These are phyloP conservation scores for Globisporangium camurandrum DNA, from an alignment of 352 stramenopile genomes.

Conservation along the genomic window DNA sequence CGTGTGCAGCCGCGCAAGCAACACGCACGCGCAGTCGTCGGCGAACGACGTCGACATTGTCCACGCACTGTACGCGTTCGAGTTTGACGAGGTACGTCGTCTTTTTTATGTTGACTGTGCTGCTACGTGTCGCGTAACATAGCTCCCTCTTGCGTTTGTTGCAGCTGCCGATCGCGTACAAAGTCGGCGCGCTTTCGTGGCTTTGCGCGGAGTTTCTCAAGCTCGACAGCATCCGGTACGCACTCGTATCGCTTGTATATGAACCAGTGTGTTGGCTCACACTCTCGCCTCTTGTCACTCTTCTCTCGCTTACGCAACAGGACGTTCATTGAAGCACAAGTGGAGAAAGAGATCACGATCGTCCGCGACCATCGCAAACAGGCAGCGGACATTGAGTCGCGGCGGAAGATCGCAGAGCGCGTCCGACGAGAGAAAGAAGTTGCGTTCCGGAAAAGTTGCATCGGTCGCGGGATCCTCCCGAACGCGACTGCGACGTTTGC, in stretches of 20 bases:
- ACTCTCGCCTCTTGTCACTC: not conserved
- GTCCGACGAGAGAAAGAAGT: slow-evolving; percentile 48
- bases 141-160: not conserved
- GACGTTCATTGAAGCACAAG: slow-evolving; percentile 43
- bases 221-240: slow-evolving; percentile 36
- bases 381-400: slow-evolving; percentile 41
- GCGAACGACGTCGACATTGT: slow-evolving; percentile 49
- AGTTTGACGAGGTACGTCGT: slow-evolving; percentile 50
- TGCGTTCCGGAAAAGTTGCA: slow-evolving; percentile 49
- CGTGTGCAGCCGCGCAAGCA: slow-evolving; percentile 15
- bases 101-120: no score
- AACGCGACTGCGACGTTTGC: slow-evolving; percentile 65
- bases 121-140: not conserved
- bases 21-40: slow-evolving; percentile 21
- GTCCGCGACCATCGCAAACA: slow-evolving; percentile 41
- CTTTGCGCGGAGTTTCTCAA: slow-evolving; percentile 62
- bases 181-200: slow-evolving; percentile 59
- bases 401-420: slow-evolving; percentile 42
- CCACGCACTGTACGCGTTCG: slow-evolving; percentile 57
- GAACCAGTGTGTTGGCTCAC: not conserved
- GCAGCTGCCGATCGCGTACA: slow-evolving; percentile 46
- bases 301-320: slow-evolving; percentile 10
- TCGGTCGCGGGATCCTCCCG: slow-evolving; percentile 49
- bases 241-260: not conserved
- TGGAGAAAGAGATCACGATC: slow-evolving; percentile 54